Base-by-base conservation (phyloP, 1,139 yeast species). In the Sugiyamaella sp. region DNA sequence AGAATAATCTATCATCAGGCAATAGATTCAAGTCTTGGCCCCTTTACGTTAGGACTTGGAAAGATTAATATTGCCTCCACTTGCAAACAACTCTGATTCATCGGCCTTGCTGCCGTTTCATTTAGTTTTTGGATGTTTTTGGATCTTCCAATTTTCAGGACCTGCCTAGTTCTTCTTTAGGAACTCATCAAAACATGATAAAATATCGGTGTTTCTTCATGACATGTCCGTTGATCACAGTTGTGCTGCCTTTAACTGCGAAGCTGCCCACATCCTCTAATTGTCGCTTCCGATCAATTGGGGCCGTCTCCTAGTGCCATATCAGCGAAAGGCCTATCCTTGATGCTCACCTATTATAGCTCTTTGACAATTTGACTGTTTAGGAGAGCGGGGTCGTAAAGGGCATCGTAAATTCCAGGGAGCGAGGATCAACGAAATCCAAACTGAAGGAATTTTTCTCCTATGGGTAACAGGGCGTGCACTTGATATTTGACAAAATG, bases 71-170 rank as follows among this genome's bases (percentile, higher is more conserved):
- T 72, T 48, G 1, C 64, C 68, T 56, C 80, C 73, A 62, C 78
- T 74, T 21, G 79, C 80, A 65, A 88, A 87, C 4, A 89, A 64
- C 1, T 53, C 62, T 0, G 71, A 71, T 44, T 76, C 83, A 54
- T 2, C 58, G 48, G 19, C 53, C 59, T 54, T 66, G 63, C n/a
- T n/a, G n/a, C 35, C 49, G 14, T 25, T 46, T 57, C 4, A 6
- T 2, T 41, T 53, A 20, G 25, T 35, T 27, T 70, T 71, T 61
- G 78, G 85, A 54, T 86, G 74, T 24, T 82, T 81, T 42, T 80
- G 74, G 9, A 91, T 88, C 70, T 86, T 87, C 98, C 98, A 93
- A 70, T 89, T 95, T 59, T 89, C 95, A 4, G 97, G 93, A 6
- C 97, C 97, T 42, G 95, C 80, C 96, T 96, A 89, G 66, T 82